These are phyloP conservation scores for Haplosporangium sp. DNA, from an alignment of 371 early-diverging fungal genomes.

Conservation along the genomic window DNA sequence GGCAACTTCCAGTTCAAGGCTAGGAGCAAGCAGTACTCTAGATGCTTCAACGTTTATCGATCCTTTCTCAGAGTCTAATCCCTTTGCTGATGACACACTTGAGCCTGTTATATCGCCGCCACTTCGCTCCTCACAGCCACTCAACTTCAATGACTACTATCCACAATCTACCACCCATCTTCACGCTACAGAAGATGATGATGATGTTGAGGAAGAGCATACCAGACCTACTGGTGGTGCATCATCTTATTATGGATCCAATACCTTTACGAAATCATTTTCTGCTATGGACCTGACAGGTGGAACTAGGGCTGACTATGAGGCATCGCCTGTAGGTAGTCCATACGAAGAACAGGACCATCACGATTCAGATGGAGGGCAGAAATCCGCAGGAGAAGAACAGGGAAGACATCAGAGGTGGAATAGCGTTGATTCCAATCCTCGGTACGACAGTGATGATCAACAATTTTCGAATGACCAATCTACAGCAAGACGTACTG, in stretches of 20 bases:
- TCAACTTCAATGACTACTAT: slow-evolving; percentile 49
- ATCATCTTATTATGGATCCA: not conserved
- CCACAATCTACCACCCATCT: slow-evolving; percentile 21
- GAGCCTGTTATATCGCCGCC: slow-evolving; percentile 16
- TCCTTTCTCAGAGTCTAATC: slow-evolving; percentile 53
- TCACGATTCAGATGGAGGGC: slow-evolving; percentile 19
- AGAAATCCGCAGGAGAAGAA: not conserved
- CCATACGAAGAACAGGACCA: slow-evolving; percentile 13
- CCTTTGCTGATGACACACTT: slow-evolving; percentile 45
- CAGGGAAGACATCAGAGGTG: slow-evolving; percentile 32
- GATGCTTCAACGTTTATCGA: slow-evolving; percentile 49
- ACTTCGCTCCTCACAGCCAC: slow-evolving; percentile 26
- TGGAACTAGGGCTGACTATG: not conserved
- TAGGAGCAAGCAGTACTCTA: slow-evolving; percentile 19
- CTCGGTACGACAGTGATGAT: slow-evolving; percentile 33
- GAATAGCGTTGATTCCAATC: slow-evolving; percentile 47
- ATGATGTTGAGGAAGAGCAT: not conserved
- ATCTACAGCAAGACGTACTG: not conserved
- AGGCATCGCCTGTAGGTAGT: not conserved
- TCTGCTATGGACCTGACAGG: slow-evolving; percentile 39
- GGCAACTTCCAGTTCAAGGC: slow-evolving; percentile 15
- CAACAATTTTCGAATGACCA: slow-evolving; percentile 10
- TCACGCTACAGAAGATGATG: slow-evolving; percentile 6
- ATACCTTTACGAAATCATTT: slow-evolving; percentile 31
- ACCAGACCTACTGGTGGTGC: not conserved